Conservation (phyloP, 148 eudicot genomes). For the Persicaria tinctoria region DNA sequence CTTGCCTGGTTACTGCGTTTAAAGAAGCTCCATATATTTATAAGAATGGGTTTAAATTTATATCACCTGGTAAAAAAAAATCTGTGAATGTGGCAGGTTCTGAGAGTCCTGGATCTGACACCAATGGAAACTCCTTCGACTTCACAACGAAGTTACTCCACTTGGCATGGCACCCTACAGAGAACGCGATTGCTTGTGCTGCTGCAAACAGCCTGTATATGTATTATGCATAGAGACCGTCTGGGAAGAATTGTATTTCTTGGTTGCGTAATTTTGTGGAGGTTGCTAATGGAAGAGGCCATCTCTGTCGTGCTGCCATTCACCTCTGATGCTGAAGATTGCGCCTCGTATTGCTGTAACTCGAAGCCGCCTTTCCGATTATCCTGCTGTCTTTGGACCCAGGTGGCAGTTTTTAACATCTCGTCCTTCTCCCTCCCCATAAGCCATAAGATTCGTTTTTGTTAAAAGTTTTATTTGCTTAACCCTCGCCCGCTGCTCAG, state of each 20-base stretch:
- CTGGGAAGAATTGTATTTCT: constrained; percentile 7
- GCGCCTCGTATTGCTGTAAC: not conserved
- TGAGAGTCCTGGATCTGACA: constrained; percentile 50
- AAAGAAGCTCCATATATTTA: not conserved
- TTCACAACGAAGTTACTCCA: constrained; percentile 70
- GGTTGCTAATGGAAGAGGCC: constrained; percentile 25
- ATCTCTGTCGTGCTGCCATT: constrained; percentile 11
- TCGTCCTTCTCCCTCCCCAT: not conserved
- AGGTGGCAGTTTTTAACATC: constrained; percentile 8
- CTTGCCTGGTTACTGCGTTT: not conserved
- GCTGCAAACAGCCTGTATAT: constrained; percentile 83
- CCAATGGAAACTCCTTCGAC: constrained; percentile 69
- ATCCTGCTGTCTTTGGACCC: not conserved
- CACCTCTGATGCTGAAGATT: constrained; percentile 1
- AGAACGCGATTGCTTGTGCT: constrained; percentile 73
- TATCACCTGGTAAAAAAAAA: not conserved
- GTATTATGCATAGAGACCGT: constrained; percentile 52
- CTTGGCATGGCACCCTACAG: constrained; percentile 71
- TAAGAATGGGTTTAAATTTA: not conserved
- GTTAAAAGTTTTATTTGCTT: constrained; percentile 20
- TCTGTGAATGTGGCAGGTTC: constrained; percentile 26
- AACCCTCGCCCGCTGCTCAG: constrained; percentile 16
- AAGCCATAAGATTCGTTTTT: constrained; percentile 13
- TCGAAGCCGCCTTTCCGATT: not conserved
- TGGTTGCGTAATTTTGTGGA: constrained; percentile 18